Conservation (phyloP, 768 basidiomycete species). For the Tulasnella sp. region DNA sequence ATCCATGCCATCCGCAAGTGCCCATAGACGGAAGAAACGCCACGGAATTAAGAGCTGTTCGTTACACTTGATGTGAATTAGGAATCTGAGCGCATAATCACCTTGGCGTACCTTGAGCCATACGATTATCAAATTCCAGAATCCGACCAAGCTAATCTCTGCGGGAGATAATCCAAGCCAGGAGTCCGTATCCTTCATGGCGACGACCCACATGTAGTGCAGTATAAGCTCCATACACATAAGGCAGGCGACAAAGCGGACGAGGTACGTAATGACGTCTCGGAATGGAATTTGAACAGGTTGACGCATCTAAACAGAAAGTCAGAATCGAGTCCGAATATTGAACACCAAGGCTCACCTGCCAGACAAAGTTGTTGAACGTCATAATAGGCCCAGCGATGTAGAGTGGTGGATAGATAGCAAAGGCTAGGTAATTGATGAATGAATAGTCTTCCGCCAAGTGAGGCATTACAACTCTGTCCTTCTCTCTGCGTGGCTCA, state of each 20-base stretch:
- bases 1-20: constrained; percentile 75
- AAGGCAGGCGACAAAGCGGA: constrained; percentile 59
- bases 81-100: not conserved
- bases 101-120: constrained; percentile 77
- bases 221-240: constrained; percentile 84
- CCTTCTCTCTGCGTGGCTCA: constrained; percentile 39
- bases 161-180: constrained; percentile 71
- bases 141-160: constrained; percentile 83
- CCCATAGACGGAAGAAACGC: constrained; percentile 96
- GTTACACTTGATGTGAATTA: not conserved
- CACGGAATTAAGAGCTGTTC: constrained; percentile 82
- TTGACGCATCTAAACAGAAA: constrained; percentile 41
- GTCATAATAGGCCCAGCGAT: constrained; percentile 94
- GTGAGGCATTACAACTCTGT: constrained; percentile 48
- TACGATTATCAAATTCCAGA: constrained; percentile 92
- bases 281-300: constrained; percentile 37
- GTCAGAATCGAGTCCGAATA: not conserved
- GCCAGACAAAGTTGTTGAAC: constrained; percentile 92
- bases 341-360: constrained; percentile 39
- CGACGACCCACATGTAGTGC: constrained; percentile 94
- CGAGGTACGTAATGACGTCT: constrained; percentile 38
- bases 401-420: constrained; percentile 88
- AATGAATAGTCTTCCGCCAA: constrained; percentile 45
- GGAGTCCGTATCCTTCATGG: constrained; percentile 80
- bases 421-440: constrained; percentile 67